phyloP scores from a whole-genome alignment of 2,329 filamentous ascomycete species.

The Gaeumannomyces sp. region DNA sequence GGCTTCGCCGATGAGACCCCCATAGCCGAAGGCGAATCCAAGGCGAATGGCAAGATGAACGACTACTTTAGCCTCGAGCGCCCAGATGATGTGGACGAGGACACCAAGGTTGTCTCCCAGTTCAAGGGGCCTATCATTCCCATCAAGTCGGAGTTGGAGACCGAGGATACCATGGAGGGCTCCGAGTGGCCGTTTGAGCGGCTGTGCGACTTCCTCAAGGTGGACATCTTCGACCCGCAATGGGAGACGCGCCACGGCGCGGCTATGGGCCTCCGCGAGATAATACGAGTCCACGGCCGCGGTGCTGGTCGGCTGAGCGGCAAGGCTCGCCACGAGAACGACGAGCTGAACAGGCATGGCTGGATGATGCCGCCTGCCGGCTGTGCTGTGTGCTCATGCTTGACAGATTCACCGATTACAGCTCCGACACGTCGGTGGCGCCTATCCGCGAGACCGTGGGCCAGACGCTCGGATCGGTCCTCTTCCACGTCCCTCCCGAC shows the following conservation, averaged over 20 bases:
- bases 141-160: conserved; percentile 80
- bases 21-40: conserved; percentile 42
- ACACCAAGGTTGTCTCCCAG: conserved; percentile 86
- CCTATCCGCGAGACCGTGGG: conserved; percentile 94
- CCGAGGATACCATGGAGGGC: conserved; percentile 69
- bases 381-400: conserved; percentile 95
- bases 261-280: conserved; percentile 87
- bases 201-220: conserved; percentile 85
- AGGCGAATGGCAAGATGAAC: conserved; percentile 57
- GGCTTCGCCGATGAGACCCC: conserved; percentile 54
- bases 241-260: conserved; percentile 98
- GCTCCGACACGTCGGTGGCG: conserved; percentile 92
- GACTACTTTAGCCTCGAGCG: conserved; percentile 93
- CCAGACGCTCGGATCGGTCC: conserved; percentile 81
- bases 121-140: conserved; percentile 80
- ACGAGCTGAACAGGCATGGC: conserved; percentile 76
- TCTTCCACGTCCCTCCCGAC: conserved; percentile 72
- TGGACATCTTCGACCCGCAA: conserved; percentile 86
- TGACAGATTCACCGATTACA: conserved; percentile 95
- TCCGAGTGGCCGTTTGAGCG: conserved; percentile 91
- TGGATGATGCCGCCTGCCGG: conserved; percentile 91
- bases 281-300: conserved; percentile 82
- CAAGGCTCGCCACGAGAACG: conserved; percentile 68
- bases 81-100: conserved; percentile 72
- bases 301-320: conserved; percentile 75